Evolutionary conservation across 2,329 filamentous ascomycete species (phyloP).

Genomic region (Cladophialophora immunda): DNA sequence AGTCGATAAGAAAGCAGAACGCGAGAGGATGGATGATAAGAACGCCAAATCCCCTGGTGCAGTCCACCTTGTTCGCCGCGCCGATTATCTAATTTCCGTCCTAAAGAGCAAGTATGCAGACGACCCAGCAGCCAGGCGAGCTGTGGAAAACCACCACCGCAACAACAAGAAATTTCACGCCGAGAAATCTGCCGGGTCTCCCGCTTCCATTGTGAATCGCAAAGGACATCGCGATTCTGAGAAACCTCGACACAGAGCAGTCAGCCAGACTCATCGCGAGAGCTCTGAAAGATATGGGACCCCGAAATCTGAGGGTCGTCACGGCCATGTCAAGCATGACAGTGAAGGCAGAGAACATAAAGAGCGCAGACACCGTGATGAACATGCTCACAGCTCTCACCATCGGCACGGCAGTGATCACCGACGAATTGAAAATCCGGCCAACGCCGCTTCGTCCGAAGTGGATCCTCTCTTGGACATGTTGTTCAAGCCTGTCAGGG

Average conservation of each 20-base stretch:
- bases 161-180: constrained; percentile 78
- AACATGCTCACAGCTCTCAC: constrained; percentile 38
- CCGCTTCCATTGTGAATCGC: constrained; percentile 52
- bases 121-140: constrained; percentile 71
- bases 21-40: constrained; percentile 73
- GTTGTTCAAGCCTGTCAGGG: constrained; percentile 58
- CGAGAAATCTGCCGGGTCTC: constrained; percentile 48
- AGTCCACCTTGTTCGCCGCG: constrained; percentile 91
- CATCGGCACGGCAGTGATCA: constrained; percentile 41
- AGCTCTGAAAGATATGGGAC: constrained; percentile 54
- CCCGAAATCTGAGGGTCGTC: constrained; percentile 51
- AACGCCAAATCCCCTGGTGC: constrained; percentile 86
- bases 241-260: constrained; percentile 51
- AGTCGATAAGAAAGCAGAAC: constrained; percentile 96
- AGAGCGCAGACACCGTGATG: constrained; percentile 42
- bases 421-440: constrained; percentile 46
- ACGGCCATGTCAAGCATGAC: constrained; percentile 45
- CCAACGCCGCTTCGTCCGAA: constrained; percentile 47
- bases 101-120: constrained; percentile 86
- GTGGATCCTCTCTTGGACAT: constrained; percentile 53
- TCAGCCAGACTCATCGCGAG: constrained; percentile 52
- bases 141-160: constrained; percentile 90
- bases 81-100: constrained; percentile 95
- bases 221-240: constrained; percentile 54
- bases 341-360: constrained; percentile 39